These are phyloP conservation scores for Ceriops tagal DNA, from an alignment of 345 rosid species.

Conservation along the genomic window DNA sequence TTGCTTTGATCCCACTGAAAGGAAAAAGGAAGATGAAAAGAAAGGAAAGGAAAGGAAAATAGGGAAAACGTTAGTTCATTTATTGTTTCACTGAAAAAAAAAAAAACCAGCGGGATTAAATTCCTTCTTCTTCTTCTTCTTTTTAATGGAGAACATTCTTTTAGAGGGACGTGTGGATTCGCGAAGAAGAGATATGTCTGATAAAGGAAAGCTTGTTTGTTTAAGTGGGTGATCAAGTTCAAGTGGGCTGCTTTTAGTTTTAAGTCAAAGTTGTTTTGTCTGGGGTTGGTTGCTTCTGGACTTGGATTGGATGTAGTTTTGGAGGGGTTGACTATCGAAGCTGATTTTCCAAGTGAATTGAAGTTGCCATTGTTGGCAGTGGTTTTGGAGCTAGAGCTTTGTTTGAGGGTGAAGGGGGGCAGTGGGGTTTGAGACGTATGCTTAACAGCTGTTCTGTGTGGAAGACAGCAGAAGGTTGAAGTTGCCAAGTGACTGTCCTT, in stretches of 20 bases:
- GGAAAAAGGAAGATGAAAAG: neutral
- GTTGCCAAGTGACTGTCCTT: constrained; percentile 3
- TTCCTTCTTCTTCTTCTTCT: neutral
- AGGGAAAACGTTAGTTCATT: too few species aligned
- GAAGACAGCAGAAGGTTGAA: constrained; percentile 20
- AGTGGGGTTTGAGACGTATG: neutral
- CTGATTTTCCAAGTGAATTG: constrained; percentile 4
- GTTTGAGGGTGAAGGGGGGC: constrained; percentile 1
- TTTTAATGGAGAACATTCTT: constrained; percentile 12
- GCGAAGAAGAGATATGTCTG: neutral
- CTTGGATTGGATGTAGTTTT: constrained; percentile 6
- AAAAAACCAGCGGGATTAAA: neutral
- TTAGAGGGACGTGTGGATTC: neutral
- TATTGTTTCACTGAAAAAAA: neutral
- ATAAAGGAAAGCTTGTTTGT: neutral
- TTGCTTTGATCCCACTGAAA: constrained; percentile 29
- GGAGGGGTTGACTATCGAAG: neutral
- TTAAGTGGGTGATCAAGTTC: neutral
- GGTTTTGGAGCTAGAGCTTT: constrained; percentile 17
- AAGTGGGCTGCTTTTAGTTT: constrained; percentile 1
- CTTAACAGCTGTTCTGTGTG: neutral
- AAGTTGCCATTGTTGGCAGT: constrained; percentile 21
- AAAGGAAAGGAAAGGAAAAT: too few species aligned
- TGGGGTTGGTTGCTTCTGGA: constrained; percentile 12
- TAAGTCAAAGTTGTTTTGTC: constrained; percentile 4